Evolutionary conservation across 495 filamentous ascomycete species (phyloP), one percentile per base, ranked within the genome.

Genomic region (Tirmania nivea): DNA sequence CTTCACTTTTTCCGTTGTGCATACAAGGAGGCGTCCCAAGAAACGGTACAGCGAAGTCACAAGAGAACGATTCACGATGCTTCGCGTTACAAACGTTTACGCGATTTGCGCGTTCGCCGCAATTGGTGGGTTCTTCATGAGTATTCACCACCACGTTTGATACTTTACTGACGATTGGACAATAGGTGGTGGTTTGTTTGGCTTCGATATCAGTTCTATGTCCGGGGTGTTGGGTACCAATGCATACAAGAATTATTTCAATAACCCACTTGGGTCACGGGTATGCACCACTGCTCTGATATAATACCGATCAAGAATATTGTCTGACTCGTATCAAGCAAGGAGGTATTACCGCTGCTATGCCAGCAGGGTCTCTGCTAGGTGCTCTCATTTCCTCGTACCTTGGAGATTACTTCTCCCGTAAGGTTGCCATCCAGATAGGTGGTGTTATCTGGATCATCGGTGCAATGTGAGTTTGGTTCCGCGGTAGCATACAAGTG

Each of bases 281-380:
- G 59, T 65, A 62, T 20, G 62, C 55, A 47, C 34, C 34, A 48
- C 35, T 21, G n/a, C 37, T 35, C 45, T 7, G 0, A 14, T 54
- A 45, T 35, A 36, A 35, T 34, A 1, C 12, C 16, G 42, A 47
- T 14, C 14, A 2, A 47, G 42, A 51, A 31, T 0, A 11, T n/a
- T 6, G 2, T 4, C 50, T 62, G 34, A 56, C 54, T 52, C 12
- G 37, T 21, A 59, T 56, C 50, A 25, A 59, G 10, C 77, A 81
- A 67, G 78, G 78, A 14, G 76, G 70, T 42, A 81, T 81, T 63
- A 80, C 78, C 10, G 70, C 69, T 39, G 69, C 82, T n/a, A 83
- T 88, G 73, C 80, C 84, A 20, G 75, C 79, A 36, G 83, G 83
- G n/a, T 84, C 80, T 19, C 68, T 84, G n/a, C 58, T 83, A 35